Conservation (phyloP, 2,329 filamentous ascomycete species). For the Calycina marina region DNA sequence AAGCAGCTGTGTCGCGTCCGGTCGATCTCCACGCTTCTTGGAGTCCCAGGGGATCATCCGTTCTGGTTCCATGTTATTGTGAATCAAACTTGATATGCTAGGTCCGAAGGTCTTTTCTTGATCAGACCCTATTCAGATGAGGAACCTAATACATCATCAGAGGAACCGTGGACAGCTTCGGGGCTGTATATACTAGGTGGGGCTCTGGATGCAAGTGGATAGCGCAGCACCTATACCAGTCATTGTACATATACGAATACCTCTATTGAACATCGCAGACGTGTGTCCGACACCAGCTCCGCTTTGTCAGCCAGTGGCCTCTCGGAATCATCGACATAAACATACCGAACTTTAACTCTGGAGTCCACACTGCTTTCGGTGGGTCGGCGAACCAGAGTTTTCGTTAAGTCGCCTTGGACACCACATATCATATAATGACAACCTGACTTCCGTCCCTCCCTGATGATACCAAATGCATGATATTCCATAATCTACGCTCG, state of each 20-base stretch:
- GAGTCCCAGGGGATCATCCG: conserved; percentile 29
- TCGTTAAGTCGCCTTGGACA: conserved; percentile 29
- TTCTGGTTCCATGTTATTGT: conserved; percentile 27
- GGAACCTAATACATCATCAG: conserved; percentile 21
- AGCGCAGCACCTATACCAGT: conserved; percentile 28
- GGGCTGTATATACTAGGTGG: conserved; percentile 22
- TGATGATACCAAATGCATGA: conserved; percentile 29
- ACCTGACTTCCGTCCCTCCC: conserved; percentile 24
- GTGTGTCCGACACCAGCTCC: conserved; percentile 28
- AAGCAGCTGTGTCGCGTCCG: conserved; percentile 25
- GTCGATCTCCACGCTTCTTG: conserved; percentile 27
- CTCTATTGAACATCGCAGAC: conserved; percentile 29
- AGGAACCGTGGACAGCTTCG: conserved; percentile 1
- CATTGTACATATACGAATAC: conserved; percentile 28
- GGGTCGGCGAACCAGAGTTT: conserved; percentile 26
- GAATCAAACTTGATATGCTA: conserved; percentile 26
- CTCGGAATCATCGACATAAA: too few relatives aligned
- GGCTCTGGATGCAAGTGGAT: conserved; percentile 28
- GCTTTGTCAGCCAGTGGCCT: conserved; percentile 8
- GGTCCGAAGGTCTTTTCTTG: conserved; percentile 28
- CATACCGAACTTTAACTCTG: conserved; percentile 28
- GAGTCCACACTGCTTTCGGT: conserved; percentile 27
- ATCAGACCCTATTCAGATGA: conserved; percentile 29
- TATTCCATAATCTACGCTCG: conserved; percentile 30
- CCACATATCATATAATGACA: conserved; percentile 30